Conservation (phyloP, 352 stramenopile species). For the Phytophthora foliorum region DNA sequence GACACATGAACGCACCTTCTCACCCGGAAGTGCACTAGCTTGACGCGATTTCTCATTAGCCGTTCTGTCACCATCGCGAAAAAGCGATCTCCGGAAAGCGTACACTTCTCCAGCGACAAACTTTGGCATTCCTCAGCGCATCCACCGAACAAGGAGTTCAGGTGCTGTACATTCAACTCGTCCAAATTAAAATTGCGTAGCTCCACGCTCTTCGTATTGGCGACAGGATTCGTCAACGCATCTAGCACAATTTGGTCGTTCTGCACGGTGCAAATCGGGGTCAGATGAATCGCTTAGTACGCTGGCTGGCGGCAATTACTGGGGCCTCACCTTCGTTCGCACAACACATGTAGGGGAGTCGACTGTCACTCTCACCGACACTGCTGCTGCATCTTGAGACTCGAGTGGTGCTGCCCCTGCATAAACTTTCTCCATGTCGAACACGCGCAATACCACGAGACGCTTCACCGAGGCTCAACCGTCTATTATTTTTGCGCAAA, state of each 20-base stretch:
- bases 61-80: slow-evolving; percentile 38
- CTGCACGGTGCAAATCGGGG: slow-evolving; percentile 2
- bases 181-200: slow-evolving; percentile 38
- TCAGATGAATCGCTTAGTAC: neutral
- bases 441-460: neutral
- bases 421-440: slow-evolving; percentile 11
- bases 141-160: slow-evolving; percentile 43
- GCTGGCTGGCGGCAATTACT: neutral
- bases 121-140: slow-evolving; percentile 32
- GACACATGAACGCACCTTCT: slow-evolving; percentile 25
- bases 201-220: slow-evolving; percentile 41
- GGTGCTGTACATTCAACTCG: slow-evolving; percentile 29
- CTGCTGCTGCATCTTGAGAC: slow-evolving; percentile 2
- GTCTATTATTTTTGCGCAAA: slow-evolving; percentile 31
- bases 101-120: slow-evolving; percentile 52
- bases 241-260: slow-evolving; percentile 35
- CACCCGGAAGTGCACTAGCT: slow-evolving; percentile 39
- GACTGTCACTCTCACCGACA: neutral
- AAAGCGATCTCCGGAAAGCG: slow-evolving; percentile 50
- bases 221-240: slow-evolving; percentile 18
- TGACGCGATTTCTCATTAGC: slow-evolving; percentile 31
- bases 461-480: neutral
- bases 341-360: slow-evolving; percentile 32
- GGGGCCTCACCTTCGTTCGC: slow-evolving; percentile 24
- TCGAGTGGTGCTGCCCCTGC: neutral